phyloP scores from a whole-genome alignment of 805 yeast species.

The Zygosaccharomyces lentus region DNA sequence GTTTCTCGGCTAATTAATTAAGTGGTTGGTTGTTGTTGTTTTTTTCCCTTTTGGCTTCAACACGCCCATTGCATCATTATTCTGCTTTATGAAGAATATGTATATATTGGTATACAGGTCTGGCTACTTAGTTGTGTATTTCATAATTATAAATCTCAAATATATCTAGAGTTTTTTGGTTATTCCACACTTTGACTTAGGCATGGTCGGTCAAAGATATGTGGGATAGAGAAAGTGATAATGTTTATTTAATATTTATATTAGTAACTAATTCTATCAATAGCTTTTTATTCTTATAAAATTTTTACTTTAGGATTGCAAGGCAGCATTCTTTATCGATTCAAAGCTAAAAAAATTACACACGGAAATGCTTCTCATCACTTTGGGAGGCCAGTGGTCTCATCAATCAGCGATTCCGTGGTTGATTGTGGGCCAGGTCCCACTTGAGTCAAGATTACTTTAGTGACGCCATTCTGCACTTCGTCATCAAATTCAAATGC shows the following conservation, averaged over 20 bases:
- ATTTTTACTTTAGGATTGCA: background rate
- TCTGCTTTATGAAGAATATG: constrained; percentile 3
- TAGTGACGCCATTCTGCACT: constrained; percentile 67
- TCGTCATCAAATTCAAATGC: constrained; percentile 45
- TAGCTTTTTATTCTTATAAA: no score
- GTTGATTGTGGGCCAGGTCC: constrained; percentile 82
- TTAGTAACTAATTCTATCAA: no score
- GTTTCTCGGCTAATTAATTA: constrained; percentile 3
- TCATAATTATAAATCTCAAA: background rate
- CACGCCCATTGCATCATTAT: constrained; percentile 1
- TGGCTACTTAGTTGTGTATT: constrained; percentile 4
- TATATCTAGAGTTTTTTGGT: background rate
- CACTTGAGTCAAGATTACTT: constrained; percentile 76
- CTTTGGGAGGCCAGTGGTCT: constrained; percentile 57
- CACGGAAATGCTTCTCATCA: background rate
- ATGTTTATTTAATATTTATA: background rate
- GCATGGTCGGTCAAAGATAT: no score
- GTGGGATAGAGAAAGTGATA: background rate
- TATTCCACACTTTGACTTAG: background rate
- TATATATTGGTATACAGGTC: background rate
- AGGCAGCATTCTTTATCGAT: background rate
- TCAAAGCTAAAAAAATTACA: background rate
- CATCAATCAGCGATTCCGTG: constrained; percentile 51
- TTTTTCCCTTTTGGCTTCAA: background rate
- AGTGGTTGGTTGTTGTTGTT: background rate